Evolutionary conservation across 768 basidiomycete genomes (phyloP).

Genomic region (Pulveroboletus sp.): DNA sequence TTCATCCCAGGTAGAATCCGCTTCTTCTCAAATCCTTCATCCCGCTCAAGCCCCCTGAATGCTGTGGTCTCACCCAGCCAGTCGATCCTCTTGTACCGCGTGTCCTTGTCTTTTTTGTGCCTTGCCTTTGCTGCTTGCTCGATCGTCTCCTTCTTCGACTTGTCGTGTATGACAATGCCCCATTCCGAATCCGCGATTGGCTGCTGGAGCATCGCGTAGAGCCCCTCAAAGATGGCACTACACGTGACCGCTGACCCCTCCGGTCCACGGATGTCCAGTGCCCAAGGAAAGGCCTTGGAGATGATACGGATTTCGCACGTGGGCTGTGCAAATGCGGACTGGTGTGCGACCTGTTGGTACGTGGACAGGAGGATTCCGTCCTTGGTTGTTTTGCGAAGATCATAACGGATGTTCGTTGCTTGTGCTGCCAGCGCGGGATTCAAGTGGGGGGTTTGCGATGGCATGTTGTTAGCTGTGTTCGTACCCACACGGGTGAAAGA

Average conservation of each 20-base stretch:
- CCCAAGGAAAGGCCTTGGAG: slow-evolving; percentile 62
- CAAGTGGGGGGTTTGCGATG: slow-evolving; percentile 45
- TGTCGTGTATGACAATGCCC: slow-evolving; percentile 47
- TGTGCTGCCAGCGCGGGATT: slow-evolving; percentile 52
- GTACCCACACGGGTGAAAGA: neutral
- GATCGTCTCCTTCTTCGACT: slow-evolving; percentile 39
- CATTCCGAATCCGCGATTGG: slow-evolving; percentile 63
- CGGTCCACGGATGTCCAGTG: slow-evolving; percentile 46
- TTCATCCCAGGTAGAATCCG: slow-evolving; percentile 44
- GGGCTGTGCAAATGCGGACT: slow-evolving; percentile 36
- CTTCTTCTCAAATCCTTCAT: slow-evolving; percentile 51
- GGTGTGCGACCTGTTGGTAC: slow-evolving; percentile 35
- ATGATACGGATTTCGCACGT: slow-evolving; percentile 43
- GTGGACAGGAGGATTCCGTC: slow-evolving; percentile 40
- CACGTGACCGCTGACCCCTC: slow-evolving; percentile 38
- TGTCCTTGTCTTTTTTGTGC: slow-evolving; percentile 33
- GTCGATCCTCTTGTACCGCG: slow-evolving; percentile 52
- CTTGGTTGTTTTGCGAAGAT: slow-evolving; percentile 41
- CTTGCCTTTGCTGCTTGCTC: slow-evolving; percentile 51
- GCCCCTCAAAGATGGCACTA: slow-evolving; percentile 49
- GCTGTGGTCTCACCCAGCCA: slow-evolving; percentile 54
- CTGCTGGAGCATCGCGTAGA: slow-evolving; percentile 47
- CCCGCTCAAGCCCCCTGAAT: slow-evolving; percentile 59
- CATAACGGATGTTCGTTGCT: slow-evolving; percentile 45
- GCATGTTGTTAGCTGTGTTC: slow-evolving; percentile 15